These are phyloP conservation scores for Corchorus capsularis DNA, from an alignment of 345 rosid genomes.

Conservation along the genomic window DNA sequence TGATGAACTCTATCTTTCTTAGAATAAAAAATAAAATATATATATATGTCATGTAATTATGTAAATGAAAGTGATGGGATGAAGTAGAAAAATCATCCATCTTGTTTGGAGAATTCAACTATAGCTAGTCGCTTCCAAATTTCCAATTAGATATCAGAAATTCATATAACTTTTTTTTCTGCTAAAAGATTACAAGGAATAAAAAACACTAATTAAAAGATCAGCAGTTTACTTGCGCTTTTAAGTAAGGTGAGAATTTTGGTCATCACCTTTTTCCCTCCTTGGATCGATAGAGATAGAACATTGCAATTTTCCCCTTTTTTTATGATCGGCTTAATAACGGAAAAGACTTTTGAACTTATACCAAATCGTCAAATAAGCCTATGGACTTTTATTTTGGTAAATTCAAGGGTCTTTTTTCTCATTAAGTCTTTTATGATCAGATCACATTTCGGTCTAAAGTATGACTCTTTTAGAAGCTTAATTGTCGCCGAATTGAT, in stretches of 20 bases:
- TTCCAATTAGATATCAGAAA: neutral
- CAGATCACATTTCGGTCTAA: neutral
- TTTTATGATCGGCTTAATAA: too few species aligned
- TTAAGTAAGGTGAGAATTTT: neutral
- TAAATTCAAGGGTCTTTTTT: too few species aligned
- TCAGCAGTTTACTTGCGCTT: neutral
- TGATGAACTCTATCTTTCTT: neutral
- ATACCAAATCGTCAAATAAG: too few species aligned
- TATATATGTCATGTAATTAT: too few species aligned
- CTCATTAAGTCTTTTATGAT: too few species aligned
- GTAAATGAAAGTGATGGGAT: neutral
- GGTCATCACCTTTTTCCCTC: neutral
- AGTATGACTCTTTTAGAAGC: neutral
- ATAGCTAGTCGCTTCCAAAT: neutral
- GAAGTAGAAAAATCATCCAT: neutral
- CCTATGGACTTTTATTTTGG: too few species aligned
- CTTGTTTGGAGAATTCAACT: neutral
- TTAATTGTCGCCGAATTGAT: neutral
- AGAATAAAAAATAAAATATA: too few species aligned
- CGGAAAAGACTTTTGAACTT: too few species aligned
- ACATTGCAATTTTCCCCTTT: neutral
- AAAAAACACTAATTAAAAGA: neutral
- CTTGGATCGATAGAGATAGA: neutral
- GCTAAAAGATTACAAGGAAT: neutral
- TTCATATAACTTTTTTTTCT: neutral